Percentiles rank a stretch among this genome's conserved stretches.
phyloP scores from a whole-genome alignment of 768 basidiomycete species.

The Calocera cornea region DNA sequence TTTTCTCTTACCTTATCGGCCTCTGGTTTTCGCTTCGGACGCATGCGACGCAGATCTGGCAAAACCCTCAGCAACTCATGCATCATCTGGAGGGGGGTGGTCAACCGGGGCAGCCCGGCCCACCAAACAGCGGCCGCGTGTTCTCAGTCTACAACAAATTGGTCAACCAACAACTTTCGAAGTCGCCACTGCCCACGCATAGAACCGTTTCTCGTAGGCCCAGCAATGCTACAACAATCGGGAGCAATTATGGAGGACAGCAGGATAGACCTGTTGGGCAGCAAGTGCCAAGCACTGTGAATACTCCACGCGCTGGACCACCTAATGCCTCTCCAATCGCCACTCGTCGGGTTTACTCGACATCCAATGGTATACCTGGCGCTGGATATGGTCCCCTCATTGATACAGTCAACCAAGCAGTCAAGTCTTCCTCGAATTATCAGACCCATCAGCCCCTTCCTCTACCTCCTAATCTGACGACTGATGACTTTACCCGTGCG shows the following conservation, averaged over 20 bases:
- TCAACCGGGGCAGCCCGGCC: constrained; percentile 26
- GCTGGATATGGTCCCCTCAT: constrained; percentile 44
- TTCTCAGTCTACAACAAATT: background rate
- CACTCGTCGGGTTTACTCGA: constrained; percentile 10
- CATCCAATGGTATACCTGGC: background rate
- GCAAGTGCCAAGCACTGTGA: background rate
- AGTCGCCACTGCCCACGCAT: background rate
- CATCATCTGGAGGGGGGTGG: constrained; percentile 48
- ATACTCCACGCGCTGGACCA: background rate
- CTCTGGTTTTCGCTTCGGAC: constrained; percentile 98
- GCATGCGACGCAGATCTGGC: constrained; percentile 98
- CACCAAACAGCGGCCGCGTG: constrained; percentile 6
- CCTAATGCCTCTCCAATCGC: constrained; percentile 12
- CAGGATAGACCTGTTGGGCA: background rate
- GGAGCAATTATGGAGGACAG: background rate
- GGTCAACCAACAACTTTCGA: background rate
- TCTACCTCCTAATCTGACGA: constrained; percentile 53
- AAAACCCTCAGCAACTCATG: constrained; percentile 79
- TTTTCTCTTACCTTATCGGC: constrained; percentile 94
- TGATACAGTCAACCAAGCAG: constrained; percentile 65
- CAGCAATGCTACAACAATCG: background rate
- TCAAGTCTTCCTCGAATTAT: constrained; percentile 37
- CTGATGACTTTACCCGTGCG: constrained; percentile 84
- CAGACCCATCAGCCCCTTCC: constrained; percentile 33
- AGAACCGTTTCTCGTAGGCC: background rate